Base-by-base conservation (phyloP, 305 asterid species). In the Fraxinus angustifolia region DNA sequence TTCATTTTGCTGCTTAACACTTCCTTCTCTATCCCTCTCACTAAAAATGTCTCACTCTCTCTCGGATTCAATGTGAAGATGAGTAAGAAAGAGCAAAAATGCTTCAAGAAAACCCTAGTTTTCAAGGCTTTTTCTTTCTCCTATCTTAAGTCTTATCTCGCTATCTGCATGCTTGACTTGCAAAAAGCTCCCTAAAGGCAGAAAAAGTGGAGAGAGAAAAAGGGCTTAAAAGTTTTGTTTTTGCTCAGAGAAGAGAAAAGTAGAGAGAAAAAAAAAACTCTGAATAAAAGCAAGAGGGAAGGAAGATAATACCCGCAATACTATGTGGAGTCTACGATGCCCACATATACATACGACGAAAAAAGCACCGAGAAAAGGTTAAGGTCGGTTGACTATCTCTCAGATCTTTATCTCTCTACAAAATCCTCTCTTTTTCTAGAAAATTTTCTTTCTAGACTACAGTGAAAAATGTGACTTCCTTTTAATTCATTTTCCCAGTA, bases 101-200 rank as follows among this genome's bases (percentile, higher is more conserved):
- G 81, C 16, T 19, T 19, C 8, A 23, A 67, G 67, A 38, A 77
- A 82, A 77, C 84, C 80, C 80, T 77, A 70, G 73, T 8, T 30
- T 30, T 7, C 2, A 50, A n/a, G 75, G 36, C 73, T 73, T 56
- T 71, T 38, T 34, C 17, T 77, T 65, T 79, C 35, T 65, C 62
- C 31, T 81, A 14, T 45, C 53, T 40, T 40, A 38, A 38, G 16
- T 10, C 78, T 77, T 77, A 84, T 85, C 79, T 80, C 67, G 8
- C 56, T 45, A 17, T 78, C 82, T 86, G 90, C 87, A 81, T 83
- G 86, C 85, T 84, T 84, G 88, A 87, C 88, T 78, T 74, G 75
- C 76, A 45, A 79, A 40, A 73, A 78, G 58, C 58, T 45, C 56
- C 17, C n/a, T 3, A 45, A 45, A 45, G 16, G 65, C 33, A 80